Evolutionary conservation across 768 basidiomycete genomes (phyloP), one percentile per base, ranked within the genome.

Genomic region (Leccinum pellstonianum): DNA sequence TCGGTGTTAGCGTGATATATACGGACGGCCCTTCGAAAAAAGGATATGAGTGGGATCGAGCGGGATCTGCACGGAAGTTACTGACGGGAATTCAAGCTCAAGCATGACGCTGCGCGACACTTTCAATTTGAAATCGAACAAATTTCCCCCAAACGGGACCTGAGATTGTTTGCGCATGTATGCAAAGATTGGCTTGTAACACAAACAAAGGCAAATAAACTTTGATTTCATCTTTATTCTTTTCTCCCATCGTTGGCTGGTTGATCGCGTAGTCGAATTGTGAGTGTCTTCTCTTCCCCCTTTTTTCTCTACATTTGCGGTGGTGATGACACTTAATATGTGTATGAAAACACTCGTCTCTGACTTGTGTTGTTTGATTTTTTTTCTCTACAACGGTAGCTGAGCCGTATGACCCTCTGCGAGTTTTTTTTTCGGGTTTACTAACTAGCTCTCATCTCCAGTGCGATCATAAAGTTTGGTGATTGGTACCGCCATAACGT

Each of bases 371-470:
- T 79, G 80, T 56, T 68, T 85, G 86, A 85, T 70, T 79, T 73
- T 75, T 54, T 75, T 54, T 66, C 79, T 83, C 86, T 90, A 90
- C 88, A 90, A 90, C 88, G 88, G 88, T 90, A 90, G 80, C 88
- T 90, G 88, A 90, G 75, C 79, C 73, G 67, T 63, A 64, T 27
- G 15, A 25, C 46, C 58, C 57, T 60, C 64, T 61, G 35, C 48
- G 50, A 29, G 5, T 10, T 19, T 8, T 35, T n/a, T 29, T 23
- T 29, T 23, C 41, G 0, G 9, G 27, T 46, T 54, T 17, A 27
- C 69, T 71, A 15, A 72, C 69, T 71, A 15, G 71, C 46, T 6
- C 35, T 5, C 25, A 23, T 21, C 41, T 9, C 15, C 35, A 60
- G 54, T n/a, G 23, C 48, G 14, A 47, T 19, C 15, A 41, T 21